These are phyloP conservation scores for Cyberlindnera veronae DNA, from an alignment of 805 yeast genomes.

Conservation along the genomic window DNA sequence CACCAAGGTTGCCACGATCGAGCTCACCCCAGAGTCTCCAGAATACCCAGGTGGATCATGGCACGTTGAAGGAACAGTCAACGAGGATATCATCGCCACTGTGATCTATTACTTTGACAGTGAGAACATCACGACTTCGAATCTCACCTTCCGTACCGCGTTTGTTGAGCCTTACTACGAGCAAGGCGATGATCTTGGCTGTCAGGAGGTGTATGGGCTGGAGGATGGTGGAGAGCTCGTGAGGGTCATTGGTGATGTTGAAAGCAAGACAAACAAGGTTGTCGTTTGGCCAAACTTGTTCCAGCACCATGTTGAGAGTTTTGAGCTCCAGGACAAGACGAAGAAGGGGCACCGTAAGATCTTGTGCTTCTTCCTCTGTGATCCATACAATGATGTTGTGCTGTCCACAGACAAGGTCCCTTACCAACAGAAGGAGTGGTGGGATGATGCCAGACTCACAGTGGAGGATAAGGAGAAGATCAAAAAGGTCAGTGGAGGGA, in stretches of 20 bases:
- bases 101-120: slow-evolving; percentile 10
- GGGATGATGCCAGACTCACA: slow-evolving; percentile 3
- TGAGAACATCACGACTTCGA: slow-evolving; percentile 6
- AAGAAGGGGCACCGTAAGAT: slow-evolving; percentile 9
- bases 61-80: slow-evolving; percentile 13
- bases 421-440: slow-evolving; percentile 6
- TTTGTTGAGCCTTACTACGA: slow-evolving; percentile 9
- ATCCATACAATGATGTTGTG: slow-evolving; percentile 8
- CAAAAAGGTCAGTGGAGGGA: background rate
- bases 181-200: slow-evolving; percentile 6
- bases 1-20: slow-evolving; percentile 11
- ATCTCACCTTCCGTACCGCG: slow-evolving; percentile 8
- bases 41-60: slow-evolving; percentile 8
- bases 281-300: slow-evolving; percentile 10
- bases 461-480: slow-evolving; percentile 2
- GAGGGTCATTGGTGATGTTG: slow-evolving; percentile 1
- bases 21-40: slow-evolving; percentile 8
- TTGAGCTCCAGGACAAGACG: slow-evolving; percentile 8
- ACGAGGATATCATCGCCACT: slow-evolving; percentile 12
- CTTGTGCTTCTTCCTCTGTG: slow-evolving; percentile 10
- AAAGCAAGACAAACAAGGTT: slow-evolving; percentile 6
- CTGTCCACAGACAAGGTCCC: slow-evolving; percentile 1
- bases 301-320: slow-evolving; percentile 11
- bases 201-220: slow-evolving; percentile 2
- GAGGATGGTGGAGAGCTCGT: slow-evolving; percentile 1